phyloP scores from a whole-genome alignment of 139 green algal genomes.

The Asterochloris erici region DNA sequence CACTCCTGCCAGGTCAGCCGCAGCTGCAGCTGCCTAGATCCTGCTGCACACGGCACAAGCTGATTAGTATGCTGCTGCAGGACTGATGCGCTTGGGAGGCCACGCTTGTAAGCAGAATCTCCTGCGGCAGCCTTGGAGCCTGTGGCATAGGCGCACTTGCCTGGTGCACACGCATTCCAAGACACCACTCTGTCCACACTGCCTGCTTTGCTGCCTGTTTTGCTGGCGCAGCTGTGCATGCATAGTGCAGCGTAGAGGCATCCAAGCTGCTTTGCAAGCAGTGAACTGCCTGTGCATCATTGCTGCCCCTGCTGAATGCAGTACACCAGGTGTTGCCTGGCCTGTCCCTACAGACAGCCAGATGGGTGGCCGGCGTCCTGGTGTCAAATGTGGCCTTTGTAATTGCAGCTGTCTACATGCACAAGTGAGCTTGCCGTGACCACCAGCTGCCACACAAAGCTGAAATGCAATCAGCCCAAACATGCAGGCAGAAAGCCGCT shows the following conservation, averaged over 20 bases:
- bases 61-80: neutral
- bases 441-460: neutral
- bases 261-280: too few species aligned
- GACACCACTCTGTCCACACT: too few species aligned
- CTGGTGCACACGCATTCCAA: too few species aligned
- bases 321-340: too few species aligned
- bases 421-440: conserved; percentile 17
- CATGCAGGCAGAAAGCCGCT: neutral
- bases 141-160: too few species aligned
- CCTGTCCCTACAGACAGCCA: neutral
- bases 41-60: neutral
- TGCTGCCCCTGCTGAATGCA: too few species aligned
- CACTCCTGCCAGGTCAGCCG: conserved; percentile 56
- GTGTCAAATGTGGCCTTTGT: conserved; percentile 42
- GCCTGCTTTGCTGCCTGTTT: too few species aligned
- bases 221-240: too few species aligned
- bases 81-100: conserved; percentile 1
- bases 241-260: too few species aligned
- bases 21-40: neutral
- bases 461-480: neutral
- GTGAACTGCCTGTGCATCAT: too few species aligned
- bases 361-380: conserved; percentile 19
- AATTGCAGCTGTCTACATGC: conserved; percentile 32
- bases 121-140: too few species aligned
- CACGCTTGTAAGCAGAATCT: neutral